Conservation (phyloP, 768 basidiomycete species). For the Coprinellus aureogranulatus region DNA sequence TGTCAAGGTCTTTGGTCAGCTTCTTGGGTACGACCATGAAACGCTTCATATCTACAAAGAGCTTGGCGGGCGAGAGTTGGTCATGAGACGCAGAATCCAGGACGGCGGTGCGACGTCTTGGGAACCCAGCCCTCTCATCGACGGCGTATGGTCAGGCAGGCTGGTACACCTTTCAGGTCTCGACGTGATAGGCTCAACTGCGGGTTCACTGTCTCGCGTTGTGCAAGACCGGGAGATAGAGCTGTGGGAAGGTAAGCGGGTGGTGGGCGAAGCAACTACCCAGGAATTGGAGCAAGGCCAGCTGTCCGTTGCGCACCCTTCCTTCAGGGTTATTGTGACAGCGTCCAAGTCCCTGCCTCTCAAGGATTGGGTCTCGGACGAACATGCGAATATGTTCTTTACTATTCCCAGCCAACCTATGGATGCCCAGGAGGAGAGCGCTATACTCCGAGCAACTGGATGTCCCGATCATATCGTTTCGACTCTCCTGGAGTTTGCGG, state of each 20-base stretch:
- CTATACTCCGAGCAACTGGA: conserved; percentile 49
- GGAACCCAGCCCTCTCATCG: conserved; percentile 61
- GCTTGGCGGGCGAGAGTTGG: conserved; percentile 60
- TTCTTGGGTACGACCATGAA: conserved; percentile 61
- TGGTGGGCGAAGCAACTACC: conserved; percentile 46
- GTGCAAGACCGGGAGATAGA: conserved; percentile 63
- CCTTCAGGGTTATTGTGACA: conserved; percentile 61
- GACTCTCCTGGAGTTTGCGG: conserved; percentile 50
- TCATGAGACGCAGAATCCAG: conserved; percentile 59
- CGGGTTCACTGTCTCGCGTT: conserved; percentile 58
- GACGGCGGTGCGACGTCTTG: conserved; percentile 57
- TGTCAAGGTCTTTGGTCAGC: conserved; percentile 49
- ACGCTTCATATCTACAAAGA: conserved; percentile 68
- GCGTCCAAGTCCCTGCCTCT: conserved; percentile 63
- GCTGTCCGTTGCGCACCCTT: conserved; percentile 51
- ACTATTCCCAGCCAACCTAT: conserved; percentile 60
- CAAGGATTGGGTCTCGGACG: conserved; percentile 67
- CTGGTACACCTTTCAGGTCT: conserved; percentile 59
- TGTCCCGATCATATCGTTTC: conserved; percentile 39
- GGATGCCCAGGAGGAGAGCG: conserved; percentile 48
- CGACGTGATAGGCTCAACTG: conserved; percentile 65
- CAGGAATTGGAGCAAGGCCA: conserved; percentile 44
- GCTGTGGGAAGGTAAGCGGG: conserved; percentile 61
- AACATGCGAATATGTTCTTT: conserved; percentile 73
- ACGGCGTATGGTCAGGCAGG: conserved; percentile 55